A percentile compares a stretch with the other conserved stretches of the same genome.
Evolutionary conservation across 2,329 filamentous ascomycete species (phyloP).

Genomic region (Exophiala phaeomuriformis): DNA sequence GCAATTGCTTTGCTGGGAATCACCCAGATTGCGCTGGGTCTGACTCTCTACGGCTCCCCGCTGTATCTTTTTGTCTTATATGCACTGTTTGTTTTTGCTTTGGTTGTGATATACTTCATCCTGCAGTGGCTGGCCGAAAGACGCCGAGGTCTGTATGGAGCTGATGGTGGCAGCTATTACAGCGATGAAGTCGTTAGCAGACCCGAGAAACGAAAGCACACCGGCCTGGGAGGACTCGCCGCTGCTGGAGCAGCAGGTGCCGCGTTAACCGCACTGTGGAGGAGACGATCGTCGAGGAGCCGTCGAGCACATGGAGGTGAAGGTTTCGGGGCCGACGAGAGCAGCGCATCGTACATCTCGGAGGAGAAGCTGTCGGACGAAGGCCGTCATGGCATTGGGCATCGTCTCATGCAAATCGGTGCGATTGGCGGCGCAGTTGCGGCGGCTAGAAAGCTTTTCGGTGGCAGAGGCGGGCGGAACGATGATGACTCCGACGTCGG

Average conservation of each 20-base stretch:
- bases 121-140: constrained; percentile 63
- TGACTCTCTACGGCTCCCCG: constrained; percentile 89
- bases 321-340: constrained; percentile 36
- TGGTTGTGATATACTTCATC: constrained; percentile 71
- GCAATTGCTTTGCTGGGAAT: constrained; percentile 73
- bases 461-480: constrained; percentile 48
- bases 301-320: constrained; percentile 34
- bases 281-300: constrained; percentile 32
- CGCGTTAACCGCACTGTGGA: constrained; percentile 48
- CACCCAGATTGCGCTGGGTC: constrained; percentile 76
- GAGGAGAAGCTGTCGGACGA: constrained; percentile 61
- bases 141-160: constrained; percentile 48
- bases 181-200: constrained; percentile 47
- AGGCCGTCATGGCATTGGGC: constrained; percentile 51
- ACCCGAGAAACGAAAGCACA: constrained; percentile 32
- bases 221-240: constrained; percentile 45
- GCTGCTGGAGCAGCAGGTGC: constrained; percentile 52
- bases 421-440: constrained; percentile 57
- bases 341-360: constrained; percentile 47
- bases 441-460: constrained; percentile 53
- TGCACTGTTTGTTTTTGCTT: constrained; percentile 64
- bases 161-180: constrained; percentile 53
- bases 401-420: constrained; percentile 53
- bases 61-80: constrained; percentile 78
- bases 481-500: constrained; percentile 45